Percentiles rank a stretch among this genome's conserved stretches.
Evolutionary conservation across 2,329 filamentous ascomycete genomes (phyloP).

Genomic region (Fusarium sp.): DNA sequence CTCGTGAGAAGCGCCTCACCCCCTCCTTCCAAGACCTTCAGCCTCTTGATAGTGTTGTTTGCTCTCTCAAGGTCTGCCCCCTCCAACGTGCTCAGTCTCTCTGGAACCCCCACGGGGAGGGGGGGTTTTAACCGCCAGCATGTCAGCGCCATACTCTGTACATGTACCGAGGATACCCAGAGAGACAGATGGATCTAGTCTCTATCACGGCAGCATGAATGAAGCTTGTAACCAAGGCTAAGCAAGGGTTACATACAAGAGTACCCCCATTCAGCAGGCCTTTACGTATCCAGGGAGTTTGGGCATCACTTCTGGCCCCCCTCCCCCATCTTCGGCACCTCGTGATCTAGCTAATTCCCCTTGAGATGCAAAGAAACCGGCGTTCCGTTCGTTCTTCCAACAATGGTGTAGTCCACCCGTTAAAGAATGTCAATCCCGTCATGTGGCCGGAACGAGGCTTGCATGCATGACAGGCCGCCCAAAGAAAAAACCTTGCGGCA

Average conservation of each 20-base stretch:
- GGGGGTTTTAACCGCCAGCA: neutral
- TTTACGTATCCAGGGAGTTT: conserved; percentile 18
- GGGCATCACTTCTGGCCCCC: conserved; percentile 24
- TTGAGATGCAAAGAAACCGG: neutral
- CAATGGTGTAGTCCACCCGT: conserved; percentile 3
- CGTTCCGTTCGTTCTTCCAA: neutral
- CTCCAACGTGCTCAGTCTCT: conserved; percentile 4
- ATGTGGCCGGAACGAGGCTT: conserved; percentile 25
- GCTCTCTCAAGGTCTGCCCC: conserved; percentile 3
- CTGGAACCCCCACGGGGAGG: conserved; percentile 1
- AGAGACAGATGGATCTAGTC: neutral
- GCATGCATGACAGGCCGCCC: conserved; percentile 19
- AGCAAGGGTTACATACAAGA: neutral
- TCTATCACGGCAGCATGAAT: neutral
- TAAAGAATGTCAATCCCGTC: conserved; percentile 18
- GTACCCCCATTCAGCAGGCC: conserved; percentile 20
- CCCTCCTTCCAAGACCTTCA: neutral
- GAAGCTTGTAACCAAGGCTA: neutral
- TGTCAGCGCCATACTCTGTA: neutral
- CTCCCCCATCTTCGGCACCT: neutral
- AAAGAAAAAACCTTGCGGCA: conserved; percentile 1
- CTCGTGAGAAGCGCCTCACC: conserved; percentile 9
- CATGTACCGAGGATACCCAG: neutral
- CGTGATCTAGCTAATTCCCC: neutral
- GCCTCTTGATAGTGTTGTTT: neutral